Evolutionary conservation across 257 asterid genomes (phyloP).

Genomic region (Mitragyna speciosa): DNA sequence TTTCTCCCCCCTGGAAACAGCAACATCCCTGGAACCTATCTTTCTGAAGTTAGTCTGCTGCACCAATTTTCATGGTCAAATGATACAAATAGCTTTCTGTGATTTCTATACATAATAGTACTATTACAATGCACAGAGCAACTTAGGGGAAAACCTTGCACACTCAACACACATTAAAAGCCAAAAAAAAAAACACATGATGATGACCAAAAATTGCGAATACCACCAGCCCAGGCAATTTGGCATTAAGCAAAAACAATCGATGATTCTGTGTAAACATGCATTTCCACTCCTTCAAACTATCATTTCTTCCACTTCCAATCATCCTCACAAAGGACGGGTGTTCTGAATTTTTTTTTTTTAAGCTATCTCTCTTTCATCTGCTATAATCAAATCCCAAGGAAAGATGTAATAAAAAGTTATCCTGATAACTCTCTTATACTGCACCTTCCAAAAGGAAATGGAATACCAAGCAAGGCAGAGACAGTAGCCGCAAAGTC

Average conservation of each 20-base stretch:
- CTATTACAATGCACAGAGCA: not conserved
- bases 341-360: not conserved
- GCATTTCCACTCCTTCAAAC: not conserved
- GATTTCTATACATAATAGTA: not conserved
- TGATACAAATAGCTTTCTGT: not conserved
- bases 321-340: not conserved
- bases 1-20: not conserved
- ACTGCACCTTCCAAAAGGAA: conserved; percentile 93
- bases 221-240: not conserved
- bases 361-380: not conserved
- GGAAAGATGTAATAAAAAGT: not conserved
- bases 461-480: conserved; percentile 85
- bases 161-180: not conserved
- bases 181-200: not conserved
- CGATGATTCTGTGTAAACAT: not conserved
- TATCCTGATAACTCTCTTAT: conserved; percentile 12
- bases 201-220: not conserved
- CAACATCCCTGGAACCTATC: not conserved
- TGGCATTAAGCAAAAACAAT: not conserved
- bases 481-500: conserved; percentile 86
- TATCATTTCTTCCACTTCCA: not conserved
- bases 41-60: not conserved
- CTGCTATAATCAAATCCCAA: not conserved
- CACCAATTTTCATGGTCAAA: not conserved
- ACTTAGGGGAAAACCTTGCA: not conserved